A percentile compares a stretch with the other conserved stretches of the same genome.
phyloP scores from a whole-genome alignment of 768 basidiomycete species.

The Lentinula edodes region DNA sequence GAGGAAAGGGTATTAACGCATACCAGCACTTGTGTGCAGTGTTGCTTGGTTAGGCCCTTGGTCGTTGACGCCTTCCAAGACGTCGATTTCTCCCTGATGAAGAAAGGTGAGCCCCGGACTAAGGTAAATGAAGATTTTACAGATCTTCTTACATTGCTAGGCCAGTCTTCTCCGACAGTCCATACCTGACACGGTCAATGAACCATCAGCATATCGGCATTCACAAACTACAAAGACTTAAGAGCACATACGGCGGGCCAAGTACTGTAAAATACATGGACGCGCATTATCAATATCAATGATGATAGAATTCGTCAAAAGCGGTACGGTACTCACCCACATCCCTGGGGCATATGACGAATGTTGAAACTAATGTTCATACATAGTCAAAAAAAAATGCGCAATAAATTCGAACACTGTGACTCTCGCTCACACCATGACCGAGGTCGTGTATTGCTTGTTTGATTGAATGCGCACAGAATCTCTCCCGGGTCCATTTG shows the following conservation, averaged over 20 bases:
- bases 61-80: conserved; percentile 47
- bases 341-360: conserved; percentile 51
- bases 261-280: conserved; percentile 13
- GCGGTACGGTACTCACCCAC: conserved; percentile 28
- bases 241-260: conserved; percentile 55
- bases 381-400: background rate
- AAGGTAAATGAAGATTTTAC: background rate
- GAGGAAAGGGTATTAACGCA: background rate
- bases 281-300: background rate
- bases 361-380: conserved; percentile 26
- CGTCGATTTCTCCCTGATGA: conserved; percentile 31
- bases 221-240: conserved; percentile 11
- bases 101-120: too few relatives aligned
- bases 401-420: background rate
- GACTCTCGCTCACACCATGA: conserved; percentile 23
- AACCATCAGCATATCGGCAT: background rate
- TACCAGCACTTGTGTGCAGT: conserved; percentile 38
- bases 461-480: conserved; percentile 31
- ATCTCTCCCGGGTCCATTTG: conserved; percentile 31
- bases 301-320: background rate
- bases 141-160: background rate
- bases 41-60: conserved; percentile 34
- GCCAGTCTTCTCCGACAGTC: background rate
- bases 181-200: background rate
- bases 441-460: conserved; percentile 30